Conservation (phyloP, 345 rosid genomes). For the Limnanthes douglasii region DNA sequence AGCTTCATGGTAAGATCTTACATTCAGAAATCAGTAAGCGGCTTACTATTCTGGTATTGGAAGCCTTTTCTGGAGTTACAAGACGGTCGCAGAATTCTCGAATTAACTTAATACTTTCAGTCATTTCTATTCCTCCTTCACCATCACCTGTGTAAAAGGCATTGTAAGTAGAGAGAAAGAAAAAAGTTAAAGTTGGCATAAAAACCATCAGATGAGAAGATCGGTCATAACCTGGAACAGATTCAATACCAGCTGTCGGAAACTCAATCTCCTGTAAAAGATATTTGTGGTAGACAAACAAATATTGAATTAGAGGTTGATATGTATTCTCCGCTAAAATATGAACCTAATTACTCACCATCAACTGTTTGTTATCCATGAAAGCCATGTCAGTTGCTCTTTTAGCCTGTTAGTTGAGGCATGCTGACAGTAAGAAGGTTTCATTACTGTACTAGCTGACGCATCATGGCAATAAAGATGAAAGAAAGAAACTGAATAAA, state of each 20-base stretch:
- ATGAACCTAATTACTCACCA: constrained; percentile 34
- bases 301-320: constrained; percentile 4
- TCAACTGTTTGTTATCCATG: constrained; percentile 47
- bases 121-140: constrained; percentile 95
- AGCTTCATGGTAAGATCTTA: too few species aligned
- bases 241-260: constrained; percentile 84
- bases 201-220: neutral
- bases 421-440: constrained; percentile 5
- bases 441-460: neutral
- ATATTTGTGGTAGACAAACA: constrained; percentile 12
- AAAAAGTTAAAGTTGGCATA: neutral
- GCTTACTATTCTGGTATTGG: constrained; percentile 68
- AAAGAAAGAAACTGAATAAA: neutral
- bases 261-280: constrained; percentile 82
- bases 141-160: constrained; percentile 51
- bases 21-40: neutral
- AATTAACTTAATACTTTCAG: constrained; percentile 71
- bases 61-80: constrained; percentile 38
- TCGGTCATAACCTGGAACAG: constrained; percentile 87
- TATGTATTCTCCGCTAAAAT: constrained; percentile 1
- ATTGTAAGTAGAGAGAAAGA: neutral
- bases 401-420: constrained; percentile 40
- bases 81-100: constrained; percentile 73
- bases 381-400: constrained; percentile 54
- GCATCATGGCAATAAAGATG: neutral